A percentile compares a stretch with the other conserved stretches of the same genome.
These are phyloP conservation scores for Mycena chlorophos DNA, from an alignment of 768 basidiomycete species.

Conservation along the genomic window DNA sequence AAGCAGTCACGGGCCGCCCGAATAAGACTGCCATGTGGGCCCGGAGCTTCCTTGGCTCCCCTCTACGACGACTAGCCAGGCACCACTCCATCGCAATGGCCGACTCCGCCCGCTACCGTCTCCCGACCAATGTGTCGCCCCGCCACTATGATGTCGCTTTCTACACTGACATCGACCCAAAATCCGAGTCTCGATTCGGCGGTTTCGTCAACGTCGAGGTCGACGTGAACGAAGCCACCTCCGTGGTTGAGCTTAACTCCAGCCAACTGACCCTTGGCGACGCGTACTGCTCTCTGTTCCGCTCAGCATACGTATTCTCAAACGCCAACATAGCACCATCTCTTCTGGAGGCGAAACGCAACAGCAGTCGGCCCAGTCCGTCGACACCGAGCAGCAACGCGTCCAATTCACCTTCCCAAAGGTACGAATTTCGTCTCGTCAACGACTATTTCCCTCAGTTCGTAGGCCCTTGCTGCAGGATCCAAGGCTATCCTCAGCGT, in stretches of 20 bases:
- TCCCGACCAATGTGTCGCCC: conserved; percentile 67
- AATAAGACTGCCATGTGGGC: no score
- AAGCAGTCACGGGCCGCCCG: no score
- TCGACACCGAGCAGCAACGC: conserved; percentile 67
- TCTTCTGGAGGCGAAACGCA: conserved; percentile 55
- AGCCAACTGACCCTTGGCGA: conserved; percentile 57
- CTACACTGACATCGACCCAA: conserved; percentile 71
- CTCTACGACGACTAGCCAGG: no score
- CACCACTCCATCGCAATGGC: conserved; percentile 16
- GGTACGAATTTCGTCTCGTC: no score
- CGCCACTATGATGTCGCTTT: conserved; percentile 78
- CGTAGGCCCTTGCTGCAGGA: not conserved
- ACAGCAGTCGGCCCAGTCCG: conserved; percentile 41
- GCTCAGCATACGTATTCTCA: not conserved
- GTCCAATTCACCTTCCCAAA: conserved; percentile 58
- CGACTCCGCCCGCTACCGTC: conserved; percentile 48
- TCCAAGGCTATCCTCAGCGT: conserved; percentile 45
- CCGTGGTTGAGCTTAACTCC: conserved; percentile 64
- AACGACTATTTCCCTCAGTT: no score
- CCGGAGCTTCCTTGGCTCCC: no score
- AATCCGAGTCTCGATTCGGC: conserved; percentile 58
- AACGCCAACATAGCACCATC: conserved; percentile 42
- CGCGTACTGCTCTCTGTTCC: conserved; percentile 36
- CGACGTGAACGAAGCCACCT: conserved; percentile 61
- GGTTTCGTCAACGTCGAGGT: conserved; percentile 79